Conservation (phyloP, 345 rosid species). For the Balakata baccata region DNA sequence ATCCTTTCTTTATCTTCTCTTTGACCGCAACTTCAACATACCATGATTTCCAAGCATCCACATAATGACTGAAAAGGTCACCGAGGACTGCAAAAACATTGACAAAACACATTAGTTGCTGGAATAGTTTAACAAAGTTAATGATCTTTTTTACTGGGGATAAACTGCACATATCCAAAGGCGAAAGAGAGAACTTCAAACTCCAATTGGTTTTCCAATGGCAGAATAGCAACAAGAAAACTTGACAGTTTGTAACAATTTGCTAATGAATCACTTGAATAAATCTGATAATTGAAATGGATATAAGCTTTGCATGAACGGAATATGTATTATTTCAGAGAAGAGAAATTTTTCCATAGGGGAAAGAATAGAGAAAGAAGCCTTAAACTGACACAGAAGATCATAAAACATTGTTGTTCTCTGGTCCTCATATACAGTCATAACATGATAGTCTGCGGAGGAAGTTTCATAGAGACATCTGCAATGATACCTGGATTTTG, state of each 20-base stretch:
- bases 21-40: slow-evolving; percentile 46
- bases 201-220: not conserved
- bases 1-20: slow-evolving; percentile 27
- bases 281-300: not conserved
- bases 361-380: not conserved
- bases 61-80: slow-evolving; percentile 66
- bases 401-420: not conserved
- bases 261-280: not conserved
- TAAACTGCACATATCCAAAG: not conserved
- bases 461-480: slow-evolving; percentile 4
- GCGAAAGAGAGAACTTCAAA: not conserved
- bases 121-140: not conserved
- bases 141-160: not conserved
- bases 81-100: slow-evolving; percentile 50
- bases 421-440: not conserved
- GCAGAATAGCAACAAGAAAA: not conserved
- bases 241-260: not conserved
- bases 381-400: not conserved
- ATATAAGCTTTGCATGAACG: no score
- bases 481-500: slow-evolving; percentile 54
- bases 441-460: not conserved
- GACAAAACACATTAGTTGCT: not conserved
- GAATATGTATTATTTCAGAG: not conserved
- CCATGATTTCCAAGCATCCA: slow-evolving; percentile 69
- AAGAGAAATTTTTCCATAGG: not conserved